These are phyloP conservation scores for Erodium trifolium DNA, from an alignment of 441 rosid species.

Conservation along the genomic window DNA sequence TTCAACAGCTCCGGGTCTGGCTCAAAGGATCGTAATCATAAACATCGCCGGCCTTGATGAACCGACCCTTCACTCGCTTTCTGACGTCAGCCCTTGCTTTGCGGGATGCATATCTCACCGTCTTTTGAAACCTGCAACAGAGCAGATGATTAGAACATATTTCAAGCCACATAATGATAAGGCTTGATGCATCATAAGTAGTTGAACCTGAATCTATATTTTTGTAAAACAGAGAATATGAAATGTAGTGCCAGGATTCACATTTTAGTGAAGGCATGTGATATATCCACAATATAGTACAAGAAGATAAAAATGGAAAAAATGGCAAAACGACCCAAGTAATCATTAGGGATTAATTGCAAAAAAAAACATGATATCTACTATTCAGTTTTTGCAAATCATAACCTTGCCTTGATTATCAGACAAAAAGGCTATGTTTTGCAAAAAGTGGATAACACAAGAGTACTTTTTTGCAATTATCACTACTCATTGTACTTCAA, in stretches of 20 bases:
- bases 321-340: not conserved
- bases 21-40: constrained; percentile 88
- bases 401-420: not conserved
- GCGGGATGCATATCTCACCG: constrained; percentile 90
- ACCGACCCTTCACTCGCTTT: constrained; percentile 92
- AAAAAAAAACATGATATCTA: too few relatives aligned
- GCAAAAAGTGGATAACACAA: too few relatives aligned
- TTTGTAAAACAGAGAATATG: not conserved
- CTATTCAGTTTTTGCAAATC: not conserved
- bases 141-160: not conserved
- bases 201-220: not conserved
- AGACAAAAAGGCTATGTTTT: too few relatives aligned
- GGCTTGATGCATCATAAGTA: not conserved
- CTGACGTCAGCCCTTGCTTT: constrained; percentile 99
- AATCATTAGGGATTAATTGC: too few relatives aligned
- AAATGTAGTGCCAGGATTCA: not conserved
- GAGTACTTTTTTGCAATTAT: too few relatives aligned
- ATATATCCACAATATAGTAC: not conserved
- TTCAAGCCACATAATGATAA: not conserved
- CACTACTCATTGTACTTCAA: too few relatives aligned
- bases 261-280: not conserved
- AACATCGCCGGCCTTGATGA: constrained; percentile 93
- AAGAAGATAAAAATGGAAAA: not conserved
- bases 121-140: constrained; percentile 71
- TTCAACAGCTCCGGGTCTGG: constrained; percentile 76